Evolutionary conservation across 2,329 filamentous ascomycete genomes (phyloP).

Genomic region (Fusarium hainanense): DNA sequence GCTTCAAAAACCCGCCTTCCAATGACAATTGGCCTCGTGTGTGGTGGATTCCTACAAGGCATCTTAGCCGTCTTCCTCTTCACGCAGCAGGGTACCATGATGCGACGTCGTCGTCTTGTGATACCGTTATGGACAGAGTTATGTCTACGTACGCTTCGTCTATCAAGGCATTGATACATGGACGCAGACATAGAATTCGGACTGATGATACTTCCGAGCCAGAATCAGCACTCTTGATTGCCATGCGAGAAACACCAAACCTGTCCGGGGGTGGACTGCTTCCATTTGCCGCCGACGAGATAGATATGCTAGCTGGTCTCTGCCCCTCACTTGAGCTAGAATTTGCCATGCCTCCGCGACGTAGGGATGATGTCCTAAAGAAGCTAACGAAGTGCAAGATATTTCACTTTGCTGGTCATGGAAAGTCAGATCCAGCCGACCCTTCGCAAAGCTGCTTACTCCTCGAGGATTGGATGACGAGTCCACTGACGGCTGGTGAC

Average conservation of each 20-base stretch:
- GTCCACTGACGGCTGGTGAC: fast-evolving
- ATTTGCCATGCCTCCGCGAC: too few relatives aligned
- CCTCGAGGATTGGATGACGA: too few relatives aligned
- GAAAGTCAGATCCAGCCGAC: too few relatives aligned
- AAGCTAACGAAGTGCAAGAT: fast-evolving
- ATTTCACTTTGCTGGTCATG: too few relatives aligned
- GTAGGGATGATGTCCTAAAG: fast-evolving
- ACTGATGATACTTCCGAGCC: background rate
- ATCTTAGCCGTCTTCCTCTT: background rate
- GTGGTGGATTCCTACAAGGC: background rate
- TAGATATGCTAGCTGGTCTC: background rate
- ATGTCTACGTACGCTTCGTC: background rate
- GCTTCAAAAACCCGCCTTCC: fast-evolving
- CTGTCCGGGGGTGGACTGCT: background rate
- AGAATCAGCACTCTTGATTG: background rate
- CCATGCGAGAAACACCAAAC: background rate
- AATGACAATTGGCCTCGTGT: background rate
- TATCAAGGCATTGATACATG: background rate
- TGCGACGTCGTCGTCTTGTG: too few relatives aligned
- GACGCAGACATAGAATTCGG: background rate
- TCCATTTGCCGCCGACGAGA: background rate
- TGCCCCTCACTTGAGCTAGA: background rate
- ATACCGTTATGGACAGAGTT: background rate
- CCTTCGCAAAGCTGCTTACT: too few relatives aligned
- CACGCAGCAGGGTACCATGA: background rate